Conservation (phyloP, 192 early-diverging fungal species). For the Radiomyces spectabilis region DNA sequence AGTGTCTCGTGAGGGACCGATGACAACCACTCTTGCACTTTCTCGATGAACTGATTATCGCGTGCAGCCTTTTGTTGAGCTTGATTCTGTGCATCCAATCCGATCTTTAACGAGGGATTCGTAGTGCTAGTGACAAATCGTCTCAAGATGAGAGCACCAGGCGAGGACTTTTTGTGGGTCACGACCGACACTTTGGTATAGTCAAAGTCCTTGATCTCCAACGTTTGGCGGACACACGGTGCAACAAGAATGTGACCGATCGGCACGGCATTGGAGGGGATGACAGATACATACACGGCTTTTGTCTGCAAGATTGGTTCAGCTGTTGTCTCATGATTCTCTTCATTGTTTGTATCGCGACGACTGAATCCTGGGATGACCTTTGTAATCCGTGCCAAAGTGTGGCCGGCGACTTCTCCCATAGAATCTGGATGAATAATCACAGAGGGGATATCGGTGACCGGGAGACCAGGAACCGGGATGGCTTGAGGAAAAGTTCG, state of each 20-base stretch:
- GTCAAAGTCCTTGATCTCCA: slow-evolving; percentile 40
- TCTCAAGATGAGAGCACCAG: slow-evolving; percentile 5
- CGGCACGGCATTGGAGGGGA: slow-evolving; percentile 24
- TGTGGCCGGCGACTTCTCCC: slow-evolving; percentile 1
- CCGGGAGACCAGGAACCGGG: not conserved
- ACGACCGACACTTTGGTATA: slow-evolving; percentile 7
- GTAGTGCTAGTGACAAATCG: not conserved
- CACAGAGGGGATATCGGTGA: slow-evolving; percentile 1
- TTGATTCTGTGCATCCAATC: not conserved
- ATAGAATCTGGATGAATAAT: slow-evolving; percentile 38
- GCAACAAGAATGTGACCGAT: slow-evolving; percentile 37
- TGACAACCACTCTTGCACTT: slow-evolving; percentile 10
- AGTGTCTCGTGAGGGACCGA: not conserved
- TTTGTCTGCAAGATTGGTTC: slow-evolving; percentile 13
- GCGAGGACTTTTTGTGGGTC: not conserved
- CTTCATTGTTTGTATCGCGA: slow-evolving; percentile 23
- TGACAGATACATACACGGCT: slow-evolving; percentile 28
- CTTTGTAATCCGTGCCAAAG: slow-evolving; percentile 30
- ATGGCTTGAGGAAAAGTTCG: slow-evolving; percentile 13
- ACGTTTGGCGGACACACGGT: slow-evolving; percentile 26
- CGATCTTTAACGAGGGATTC: not conserved
- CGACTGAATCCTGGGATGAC: slow-evolving; percentile 31
- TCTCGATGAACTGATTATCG: slow-evolving; percentile 1
- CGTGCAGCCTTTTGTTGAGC: slow-evolving; percentile 7
- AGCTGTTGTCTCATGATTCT: slow-evolving; percentile 27